phyloP scores from a whole-genome alignment of 2,329 filamentous ascomycete genomes.

The Dendrostoma leiphaemia region DNA sequence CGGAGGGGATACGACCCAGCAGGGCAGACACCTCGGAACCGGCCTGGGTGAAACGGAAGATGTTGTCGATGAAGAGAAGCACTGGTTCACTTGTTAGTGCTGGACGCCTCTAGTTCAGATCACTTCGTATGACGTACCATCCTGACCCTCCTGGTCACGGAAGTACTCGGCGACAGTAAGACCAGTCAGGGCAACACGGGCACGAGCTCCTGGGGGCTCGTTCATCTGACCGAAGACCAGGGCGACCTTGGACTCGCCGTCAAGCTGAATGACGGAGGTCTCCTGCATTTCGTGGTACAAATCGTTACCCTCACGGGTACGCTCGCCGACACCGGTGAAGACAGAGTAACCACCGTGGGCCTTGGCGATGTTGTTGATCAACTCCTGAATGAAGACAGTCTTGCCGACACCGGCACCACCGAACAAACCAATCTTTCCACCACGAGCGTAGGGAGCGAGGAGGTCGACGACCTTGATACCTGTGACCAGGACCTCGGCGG shows the following conservation, averaged over 20 bases:
- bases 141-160: constrained; percentile 74
- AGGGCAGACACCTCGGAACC: constrained; percentile 99
- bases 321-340: constrained; percentile 99
- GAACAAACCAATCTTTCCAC: constrained; percentile 99
- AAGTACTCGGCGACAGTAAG: constrained; percentile 81
- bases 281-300: constrained; percentile 99
- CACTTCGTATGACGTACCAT: constrained; percentile 64
- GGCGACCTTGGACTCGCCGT: constrained; percentile 99
- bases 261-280: constrained; percentile 98
- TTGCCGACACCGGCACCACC: constrained; percentile 99
- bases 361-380: constrained; percentile 99
- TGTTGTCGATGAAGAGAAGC: constrained; percentile 99
- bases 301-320: constrained; percentile 99
- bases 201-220: constrained; percentile 98
- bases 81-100: too few relatives aligned
- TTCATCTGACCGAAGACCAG: constrained; percentile 99
- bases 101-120: too few relatives aligned
- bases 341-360: constrained; percentile 99
- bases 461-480: constrained; percentile 99
- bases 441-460: constrained; percentile 98
- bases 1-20: constrained; percentile 98
- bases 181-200: constrained; percentile 98
- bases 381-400: constrained; percentile 99
- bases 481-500: constrained; percentile 93
- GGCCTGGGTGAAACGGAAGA: constrained; percentile 99